These are phyloP conservation scores for Fusarium anguioides DNA, from an alignment of 2,329 filamentous ascomycete species.

Conservation along the genomic window DNA sequence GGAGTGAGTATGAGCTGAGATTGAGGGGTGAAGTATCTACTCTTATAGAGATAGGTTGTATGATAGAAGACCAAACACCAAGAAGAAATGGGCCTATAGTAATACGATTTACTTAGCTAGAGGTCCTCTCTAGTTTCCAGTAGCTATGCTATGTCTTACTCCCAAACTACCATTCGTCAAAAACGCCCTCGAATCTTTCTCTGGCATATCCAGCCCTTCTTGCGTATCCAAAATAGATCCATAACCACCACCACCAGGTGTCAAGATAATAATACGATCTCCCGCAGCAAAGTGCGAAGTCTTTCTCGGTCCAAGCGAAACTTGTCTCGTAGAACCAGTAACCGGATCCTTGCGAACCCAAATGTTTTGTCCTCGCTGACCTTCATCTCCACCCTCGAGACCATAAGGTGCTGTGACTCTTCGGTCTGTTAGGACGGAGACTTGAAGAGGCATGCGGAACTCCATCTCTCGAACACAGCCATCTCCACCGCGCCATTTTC, in stretches of 20 bases:
- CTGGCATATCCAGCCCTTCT: neutral
- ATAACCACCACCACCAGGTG: slow-evolving; percentile 45
- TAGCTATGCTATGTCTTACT: slow-evolving; percentile 35
- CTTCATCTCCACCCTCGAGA: slow-evolving; percentile 76
- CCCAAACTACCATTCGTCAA: slow-evolving; percentile 37
- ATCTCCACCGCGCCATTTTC: slow-evolving; percentile 77
- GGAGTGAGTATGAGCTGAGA: too few relatives aligned
- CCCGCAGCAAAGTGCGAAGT: slow-evolving; percentile 38
- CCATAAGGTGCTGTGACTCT: slow-evolving; percentile 82
- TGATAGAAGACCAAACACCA: too few relatives aligned
- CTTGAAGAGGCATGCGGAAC: slow-evolving; percentile 80
- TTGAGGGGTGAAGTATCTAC: too few relatives aligned
- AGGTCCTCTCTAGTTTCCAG: slow-evolving; percentile 29
- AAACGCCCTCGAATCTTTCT: slow-evolving; percentile 23
- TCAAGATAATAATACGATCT: slow-evolving; percentile 43
- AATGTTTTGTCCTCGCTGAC: slow-evolving; percentile 74
- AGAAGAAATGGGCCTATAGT: too few relatives aligned
- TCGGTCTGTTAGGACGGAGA: slow-evolving; percentile 81
- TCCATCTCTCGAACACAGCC: slow-evolving; percentile 84
- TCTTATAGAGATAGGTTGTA: neutral
- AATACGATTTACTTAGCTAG: too few relatives aligned
- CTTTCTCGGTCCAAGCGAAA: slow-evolving; percentile 37
- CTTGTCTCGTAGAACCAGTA: slow-evolving; percentile 49
- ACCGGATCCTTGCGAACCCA: slow-evolving; percentile 63
- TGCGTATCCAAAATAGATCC: slow-evolving; percentile 3